A percentile compares a stretch with the other conserved stretches of the same genome.
These are phyloP conservation scores for Candida glucosophila DNA, from an alignment of 1,139 yeast genomes.

Conservation along the genomic window DNA sequence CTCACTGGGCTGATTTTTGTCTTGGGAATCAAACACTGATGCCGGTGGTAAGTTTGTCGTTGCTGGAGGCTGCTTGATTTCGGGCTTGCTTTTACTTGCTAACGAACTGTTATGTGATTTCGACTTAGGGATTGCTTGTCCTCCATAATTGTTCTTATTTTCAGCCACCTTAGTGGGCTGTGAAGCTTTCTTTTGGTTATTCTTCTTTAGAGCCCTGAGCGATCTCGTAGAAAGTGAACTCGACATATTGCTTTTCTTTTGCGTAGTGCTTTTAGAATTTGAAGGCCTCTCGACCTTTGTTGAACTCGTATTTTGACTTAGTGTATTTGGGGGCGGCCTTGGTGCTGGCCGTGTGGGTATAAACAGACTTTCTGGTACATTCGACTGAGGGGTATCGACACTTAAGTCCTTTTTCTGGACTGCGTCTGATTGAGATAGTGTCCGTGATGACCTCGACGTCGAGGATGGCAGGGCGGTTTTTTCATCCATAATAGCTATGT, in stretches of 20 bases:
- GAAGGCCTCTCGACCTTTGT: slow-evolving; percentile 8
- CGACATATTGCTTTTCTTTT: slow-evolving; percentile 17
- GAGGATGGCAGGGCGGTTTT: slow-evolving; percentile 16
- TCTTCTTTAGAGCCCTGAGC: slow-evolving; percentile 25
- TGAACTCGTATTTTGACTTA: slow-evolving; percentile 7
- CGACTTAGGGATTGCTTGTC: slow-evolving; percentile 40
- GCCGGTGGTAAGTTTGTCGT: too few species aligned
- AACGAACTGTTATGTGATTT: slow-evolving; percentile 36
- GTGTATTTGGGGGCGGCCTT: slow-evolving; percentile 30
- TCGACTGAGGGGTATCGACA: slow-evolving; percentile 9
- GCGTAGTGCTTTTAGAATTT: too few species aligned
- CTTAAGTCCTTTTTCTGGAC: too few species aligned
- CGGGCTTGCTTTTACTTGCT: slow-evolving; percentile 16
- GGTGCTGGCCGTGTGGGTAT: slow-evolving; percentile 69
- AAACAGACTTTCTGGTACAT: slow-evolving; percentile 36
- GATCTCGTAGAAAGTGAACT: slow-evolving; percentile 35
- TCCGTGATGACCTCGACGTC: slow-evolving; percentile 18
- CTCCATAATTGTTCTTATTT: too few species aligned
- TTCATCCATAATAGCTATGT: slow-evolving; percentile 13
- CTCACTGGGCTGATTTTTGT: too few species aligned
- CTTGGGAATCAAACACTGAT: too few species aligned
- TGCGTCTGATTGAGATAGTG: slow-evolving; percentile 8
- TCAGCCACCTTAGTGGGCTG: slow-evolving; percentile 13
- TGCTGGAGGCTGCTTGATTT: too few species aligned
- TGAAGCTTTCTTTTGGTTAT: slow-evolving; percentile 11